A percentile compares a stretch with the other conserved stretches of the same genome.
phyloP scores from a whole-genome alignment of 148 eudicot genomes.

The Spergularia marina region DNA sequence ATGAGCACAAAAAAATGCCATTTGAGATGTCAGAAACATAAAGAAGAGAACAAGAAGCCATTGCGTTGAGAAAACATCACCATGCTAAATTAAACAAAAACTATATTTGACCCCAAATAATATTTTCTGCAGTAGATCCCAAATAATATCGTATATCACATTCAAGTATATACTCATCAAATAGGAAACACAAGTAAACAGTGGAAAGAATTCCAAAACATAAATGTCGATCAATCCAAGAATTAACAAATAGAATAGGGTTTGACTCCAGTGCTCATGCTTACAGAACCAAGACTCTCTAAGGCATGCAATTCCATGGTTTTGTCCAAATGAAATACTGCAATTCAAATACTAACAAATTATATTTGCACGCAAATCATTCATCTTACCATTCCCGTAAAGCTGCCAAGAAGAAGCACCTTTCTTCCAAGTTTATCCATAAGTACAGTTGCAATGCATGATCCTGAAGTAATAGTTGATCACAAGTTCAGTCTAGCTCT shows the following conservation, averaged over 20 bases:
- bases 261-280: not conserved
- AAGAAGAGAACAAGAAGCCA: conserved; percentile 1
- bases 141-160: not conserved
- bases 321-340: conserved; percentile 7
- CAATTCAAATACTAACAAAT: not conserved
- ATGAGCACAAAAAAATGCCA: conserved; percentile 19
- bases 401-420: conserved; percentile 78
- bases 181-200: not conserved
- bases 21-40: conserved; percentile 12
- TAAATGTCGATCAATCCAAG: not conserved
- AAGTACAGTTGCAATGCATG: conserved; percentile 62
- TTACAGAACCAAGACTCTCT: not conserved
- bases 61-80: conserved; percentile 3
- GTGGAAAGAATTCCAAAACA: not conserved
- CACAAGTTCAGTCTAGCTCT: not conserved
- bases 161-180: not conserved
- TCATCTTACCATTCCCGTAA: conserved; percentile 70
- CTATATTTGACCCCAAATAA: not conserved
- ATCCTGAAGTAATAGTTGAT: conserved; percentile 42
- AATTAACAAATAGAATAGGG: not conserved
- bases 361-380: not conserved
- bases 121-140: too few relatives aligned
- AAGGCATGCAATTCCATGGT: not conserved
- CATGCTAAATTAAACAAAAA: not conserved
- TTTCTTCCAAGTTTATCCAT: conserved; percentile 92